Evolutionary conservation across 2,329 filamentous ascomycete genomes (phyloP).

Genomic region (Botryosphaeria dothidea): DNA sequence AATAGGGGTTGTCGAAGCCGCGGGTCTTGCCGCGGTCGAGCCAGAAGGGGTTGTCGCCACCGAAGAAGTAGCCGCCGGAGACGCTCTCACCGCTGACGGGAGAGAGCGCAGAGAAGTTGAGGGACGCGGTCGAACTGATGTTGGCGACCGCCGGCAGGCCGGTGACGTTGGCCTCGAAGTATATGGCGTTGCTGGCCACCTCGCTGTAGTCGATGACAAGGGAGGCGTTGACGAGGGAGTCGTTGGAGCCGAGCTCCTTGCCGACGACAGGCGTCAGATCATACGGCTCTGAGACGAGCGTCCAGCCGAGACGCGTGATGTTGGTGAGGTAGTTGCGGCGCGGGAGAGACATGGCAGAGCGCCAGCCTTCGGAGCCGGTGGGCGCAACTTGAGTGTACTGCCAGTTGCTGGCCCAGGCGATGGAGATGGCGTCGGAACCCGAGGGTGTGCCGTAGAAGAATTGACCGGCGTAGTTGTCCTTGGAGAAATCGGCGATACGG

Average conservation of each 20-base stretch:
- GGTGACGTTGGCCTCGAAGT: constrained; percentile 57
- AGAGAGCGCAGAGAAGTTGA: constrained; percentile 57
- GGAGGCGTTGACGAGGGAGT: constrained; percentile 50
- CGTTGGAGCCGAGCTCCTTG: constrained; percentile 43
- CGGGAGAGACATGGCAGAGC: constrained; percentile 55
- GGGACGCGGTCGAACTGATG: constrained; percentile 34
- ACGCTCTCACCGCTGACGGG: constrained; percentile 52
- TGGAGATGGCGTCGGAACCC: constrained; percentile 43
- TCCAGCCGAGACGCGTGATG: constrained; percentile 52
- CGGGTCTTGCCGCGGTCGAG: constrained; percentile 51
- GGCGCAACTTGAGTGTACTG: constrained; percentile 58
- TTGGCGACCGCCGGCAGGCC: constrained; percentile 35
- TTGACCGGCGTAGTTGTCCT: constrained; percentile 60
- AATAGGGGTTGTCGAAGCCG: constrained; percentile 57
- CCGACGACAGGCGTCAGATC: constrained; percentile 52
- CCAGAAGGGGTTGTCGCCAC: constrained; percentile 53
- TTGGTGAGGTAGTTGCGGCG: constrained; percentile 55
- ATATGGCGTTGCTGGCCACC: constrained; percentile 54
- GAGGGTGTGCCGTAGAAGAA: constrained; percentile 53
- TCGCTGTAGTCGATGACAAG: constrained; percentile 53
- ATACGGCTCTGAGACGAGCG: constrained; percentile 53
- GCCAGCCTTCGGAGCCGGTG: constrained; percentile 57
- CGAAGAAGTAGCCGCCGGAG: constrained; percentile 51
- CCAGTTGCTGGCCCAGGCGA: constrained; percentile 63
- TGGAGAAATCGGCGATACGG: constrained; percentile 49